Evolutionary conservation across 164 flowering plant species (phyloP), one percentile per base, ranked within the genome.

Genomic region (Nelumbo lutea): DNA sequence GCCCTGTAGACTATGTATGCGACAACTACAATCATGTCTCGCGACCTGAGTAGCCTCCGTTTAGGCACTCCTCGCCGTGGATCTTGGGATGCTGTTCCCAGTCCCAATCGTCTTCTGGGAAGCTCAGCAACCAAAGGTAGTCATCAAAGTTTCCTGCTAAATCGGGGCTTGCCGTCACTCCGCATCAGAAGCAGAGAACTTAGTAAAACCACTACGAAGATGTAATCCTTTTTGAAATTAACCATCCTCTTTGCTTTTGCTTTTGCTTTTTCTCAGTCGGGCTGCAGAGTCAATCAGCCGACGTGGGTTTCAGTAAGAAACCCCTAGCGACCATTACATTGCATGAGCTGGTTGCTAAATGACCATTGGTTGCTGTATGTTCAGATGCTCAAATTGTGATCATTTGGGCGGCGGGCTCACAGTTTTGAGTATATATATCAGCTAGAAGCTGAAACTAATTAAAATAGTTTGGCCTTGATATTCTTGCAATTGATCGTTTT

Each of bases 121-220:
- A 70, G 14, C 56, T 58, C 44, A 10, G 9, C 45, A 44, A 45
- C 42, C 6, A 40, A 62, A 9, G 10, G 57, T 27, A 27, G 27
- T 64, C 62, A 58, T 3, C n/a, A 5, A 13, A 58, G 43, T 39
- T 70, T 70, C 1, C 45, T 57, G 55, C 27, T 47, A 13, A 57
- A 70, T 39, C 73, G 11, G 3, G 68, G 62, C 6, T 53, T 70
- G 38, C 15, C 15, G 39, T 48, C 55, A 11, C 68, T 64, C 47
- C 64, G 44, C 27, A 40, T 56, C 47, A 10, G 56, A 9, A 41
- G 38, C 11, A 46, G 39, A 10, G 40, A 40, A 2, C 60, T n/a
- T 44, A 38, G 43, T 13, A 57, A 39, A 39, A 64, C 2, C 58
- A 27, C 57, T 45, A 40, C 40, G 38, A 62, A 64, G 55, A 70